Evolutionary conservation across 768 basidiomycete species (phyloP), one percentile per base, ranked within the genome.

Genomic region (Suillus placidus): DNA sequence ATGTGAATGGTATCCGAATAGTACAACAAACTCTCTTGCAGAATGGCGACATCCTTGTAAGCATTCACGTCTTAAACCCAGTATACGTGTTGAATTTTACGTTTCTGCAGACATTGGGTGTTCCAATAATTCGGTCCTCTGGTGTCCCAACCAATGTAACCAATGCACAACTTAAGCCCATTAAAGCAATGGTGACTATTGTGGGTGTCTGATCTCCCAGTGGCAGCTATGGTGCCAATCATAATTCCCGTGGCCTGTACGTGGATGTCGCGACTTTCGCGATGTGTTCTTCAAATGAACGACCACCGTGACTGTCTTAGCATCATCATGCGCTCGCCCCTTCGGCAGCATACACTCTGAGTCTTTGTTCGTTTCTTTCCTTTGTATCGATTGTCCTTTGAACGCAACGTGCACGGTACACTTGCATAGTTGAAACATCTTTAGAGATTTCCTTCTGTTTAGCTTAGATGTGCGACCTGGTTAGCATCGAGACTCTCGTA

Each of bases 91-190:
- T 67, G 51, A 65, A 67, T 60, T 61, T 45, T 71, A 42, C 65
- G 23, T 56, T 18, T 56, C 45, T 52, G 58, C 64, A 85, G 84
- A 77, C 71, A 63, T 72, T 85, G 60, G 85, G 85, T 9, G 68
- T 74, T 55, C 72, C 69, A 26, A 73, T 84, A 45, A 62, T 74
- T 51, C 73, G 82, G 66, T 79, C 83, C 47, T 71, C 71, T 4
- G 79, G 77, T 20, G 81, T 82, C 4, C 78, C 81, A 6, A 67
- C 70, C 10, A 72, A 81, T 64, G 76, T 80, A 38, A 78, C 72
- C n/a, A 81, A 83, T 47, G 76, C 78, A 43, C 83, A 85, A 60
- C 81, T 86, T 42, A 78, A 72, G 42, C 81, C 84, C 34, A 76
- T 86, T 47, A 77, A 82, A 42, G 82, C 80, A 8, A 78, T 73